These are phyloP conservation scores for Penicillium turbatum DNA, from an alignment of 495 filamentous ascomycete genomes.

Conservation along the genomic window DNA sequence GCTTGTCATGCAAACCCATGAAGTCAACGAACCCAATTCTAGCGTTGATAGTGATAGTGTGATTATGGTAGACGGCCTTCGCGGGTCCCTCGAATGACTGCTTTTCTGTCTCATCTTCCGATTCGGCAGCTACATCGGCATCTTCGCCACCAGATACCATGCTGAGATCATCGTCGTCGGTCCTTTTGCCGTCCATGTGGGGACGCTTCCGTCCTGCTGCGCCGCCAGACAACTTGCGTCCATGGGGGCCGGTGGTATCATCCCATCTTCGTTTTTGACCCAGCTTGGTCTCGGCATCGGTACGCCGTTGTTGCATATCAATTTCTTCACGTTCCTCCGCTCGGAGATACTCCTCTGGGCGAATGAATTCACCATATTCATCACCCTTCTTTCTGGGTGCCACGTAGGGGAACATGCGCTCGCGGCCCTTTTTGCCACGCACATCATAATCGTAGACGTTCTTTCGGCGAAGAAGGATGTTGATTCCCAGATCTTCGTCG, in stretches of 20 bases:
- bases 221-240: slow-evolving; percentile 33
- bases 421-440: slow-evolving; percentile 85
- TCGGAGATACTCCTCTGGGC: slow-evolving; percentile 89
- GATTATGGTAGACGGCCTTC: slow-evolving; percentile 60
- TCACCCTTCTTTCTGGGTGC: slow-evolving; percentile 74
- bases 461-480: slow-evolving; percentile 82
- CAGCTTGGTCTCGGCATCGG: slow-evolving; percentile 58
- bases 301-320: slow-evolving; percentile 53
- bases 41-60: slow-evolving; percentile 61
- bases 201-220: slow-evolving; percentile 41
- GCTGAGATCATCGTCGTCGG: slow-evolving; percentile 38
- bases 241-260: slow-evolving; percentile 50
- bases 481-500: slow-evolving; percentile 85
- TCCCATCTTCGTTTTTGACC: slow-evolving; percentile 96
- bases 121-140: slow-evolving; percentile 45
- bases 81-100: slow-evolving; percentile 61
- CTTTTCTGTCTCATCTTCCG: slow-evolving; percentile 46
- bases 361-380: slow-evolving; percentile 89
- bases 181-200: slow-evolving; percentile 44
- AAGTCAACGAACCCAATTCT: slow-evolving; percentile 87
- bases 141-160: slow-evolving; percentile 40
- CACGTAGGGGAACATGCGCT: slow-evolving; percentile 88
- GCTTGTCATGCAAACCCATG: slow-evolving; percentile 85
- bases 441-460: slow-evolving; percentile 90
- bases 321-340: slow-evolving; percentile 88